Evolutionary conservation across 805 yeast genomes (phyloP).

Genomic region (Kazachstania psychrophila): DNA sequence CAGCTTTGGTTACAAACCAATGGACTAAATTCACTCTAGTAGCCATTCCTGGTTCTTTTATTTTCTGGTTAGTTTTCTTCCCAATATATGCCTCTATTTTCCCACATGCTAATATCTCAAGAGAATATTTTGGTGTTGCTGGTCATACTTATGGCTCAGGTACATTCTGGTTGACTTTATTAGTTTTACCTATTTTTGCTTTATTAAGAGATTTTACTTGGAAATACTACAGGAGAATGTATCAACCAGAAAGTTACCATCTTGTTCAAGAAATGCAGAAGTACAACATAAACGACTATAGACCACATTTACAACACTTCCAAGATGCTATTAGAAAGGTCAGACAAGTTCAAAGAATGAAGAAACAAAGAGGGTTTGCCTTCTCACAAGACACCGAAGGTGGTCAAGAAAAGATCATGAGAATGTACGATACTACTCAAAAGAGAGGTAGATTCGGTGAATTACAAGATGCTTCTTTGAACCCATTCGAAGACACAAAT

Average conservation of each 20-base stretch:
- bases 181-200: constrained; percentile 71
- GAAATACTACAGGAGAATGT: constrained; percentile 91
- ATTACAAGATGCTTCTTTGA: constrained; percentile 35
- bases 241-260: constrained; percentile 86
- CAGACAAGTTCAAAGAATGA: constrained; percentile 95
- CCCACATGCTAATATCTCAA: constrained; percentile 72
- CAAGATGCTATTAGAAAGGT: constrained; percentile 95
- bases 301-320: constrained; percentile 95
- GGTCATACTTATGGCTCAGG: constrained; percentile 66
- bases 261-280: constrained; percentile 95
- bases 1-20: constrained; percentile 80
- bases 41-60: constrained; percentile 91
- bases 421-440: constrained; percentile 92
- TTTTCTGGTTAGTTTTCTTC: constrained; percentile 74
- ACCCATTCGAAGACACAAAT: constrained; percentile 23
- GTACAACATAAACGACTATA: constrained; percentile 81
- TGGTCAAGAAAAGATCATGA: constrained; percentile 81
- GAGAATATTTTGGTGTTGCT: constrained; percentile 75
- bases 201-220: constrained; percentile 81
- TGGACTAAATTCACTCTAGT: constrained; percentile 91
- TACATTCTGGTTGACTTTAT: constrained; percentile 72
- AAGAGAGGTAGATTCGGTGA: constrained; percentile 69
- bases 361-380: constrained; percentile 97
- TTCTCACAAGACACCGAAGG: constrained; percentile 88
- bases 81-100: constrained; percentile 83